phyloP scores from a whole-genome alignment of 208 protist genomes.

The Trypanosoma melophagium region DNA sequence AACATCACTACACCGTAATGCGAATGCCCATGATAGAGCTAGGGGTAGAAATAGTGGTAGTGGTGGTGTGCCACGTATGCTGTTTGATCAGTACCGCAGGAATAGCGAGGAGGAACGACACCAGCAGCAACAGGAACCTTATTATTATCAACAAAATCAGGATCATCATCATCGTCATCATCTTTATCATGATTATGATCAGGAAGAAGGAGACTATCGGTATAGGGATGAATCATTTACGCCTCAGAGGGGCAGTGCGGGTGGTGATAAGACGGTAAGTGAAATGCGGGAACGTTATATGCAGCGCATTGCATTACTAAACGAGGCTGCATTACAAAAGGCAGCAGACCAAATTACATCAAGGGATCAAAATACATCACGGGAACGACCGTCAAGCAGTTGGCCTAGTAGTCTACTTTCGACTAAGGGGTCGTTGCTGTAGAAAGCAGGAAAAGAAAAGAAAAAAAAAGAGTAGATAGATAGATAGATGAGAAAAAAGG shows the following conservation, averaged over 20 bases:
- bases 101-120: neutral
- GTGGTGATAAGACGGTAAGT: conserved; percentile 37
- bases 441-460: neutral
- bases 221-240: too few relatives aligned
- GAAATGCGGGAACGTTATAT: conserved; percentile 54
- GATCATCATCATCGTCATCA: too few relatives aligned
- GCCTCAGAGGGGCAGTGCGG: neutral
- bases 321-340: conserved; percentile 10
- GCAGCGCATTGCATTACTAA: conserved; percentile 42
- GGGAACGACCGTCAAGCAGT: neutral
- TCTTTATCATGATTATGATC: too few relatives aligned
- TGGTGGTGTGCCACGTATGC: neutral
- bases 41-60: neutral
- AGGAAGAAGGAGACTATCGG: too few relatives aligned
- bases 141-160: too few relatives aligned
- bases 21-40: neutral
- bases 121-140: too few relatives aligned
- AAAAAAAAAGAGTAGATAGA: neutral
- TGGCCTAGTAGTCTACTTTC: neutral
- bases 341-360: too few relatives aligned
- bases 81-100: conserved; percentile 1
- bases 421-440: neutral
- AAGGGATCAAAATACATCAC: neutral
- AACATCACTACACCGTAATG: neutral
- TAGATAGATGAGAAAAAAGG: neutral